Evolutionary conservation across 1,284 basidiomycete genomes (phyloP).

Genomic region (Pholiota adiposa): DNA sequence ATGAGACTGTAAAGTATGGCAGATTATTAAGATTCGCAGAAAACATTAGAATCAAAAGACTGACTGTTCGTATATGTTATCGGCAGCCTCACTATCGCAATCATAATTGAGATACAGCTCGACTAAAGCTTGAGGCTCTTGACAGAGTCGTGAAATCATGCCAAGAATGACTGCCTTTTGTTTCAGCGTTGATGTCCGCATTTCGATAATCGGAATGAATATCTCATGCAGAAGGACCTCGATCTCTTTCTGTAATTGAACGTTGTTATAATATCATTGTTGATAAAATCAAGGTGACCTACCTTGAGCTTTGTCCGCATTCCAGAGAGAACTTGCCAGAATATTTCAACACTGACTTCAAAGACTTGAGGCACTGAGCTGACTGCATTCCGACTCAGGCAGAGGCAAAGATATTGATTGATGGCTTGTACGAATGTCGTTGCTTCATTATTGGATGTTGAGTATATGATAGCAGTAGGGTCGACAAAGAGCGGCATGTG

Average conservation of each 20-base stretch:
- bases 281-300: constrained; percentile 7
- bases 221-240: constrained; percentile 98
- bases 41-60: constrained; percentile 1
- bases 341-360: constrained; percentile 97
- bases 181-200: constrained; percentile 94
- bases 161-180: constrained; percentile 92
- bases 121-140: constrained; percentile 95
- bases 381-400: constrained; percentile 93
- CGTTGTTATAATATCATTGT: constrained; percentile 9
- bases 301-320: constrained; percentile 97
- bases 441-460: constrained; percentile 83
- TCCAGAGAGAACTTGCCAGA: constrained; percentile 93
- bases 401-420: constrained; percentile 94
- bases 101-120: constrained; percentile 99
- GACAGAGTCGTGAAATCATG: constrained; percentile 85
- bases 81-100: constrained; percentile 89
- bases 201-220: constrained; percentile 98
- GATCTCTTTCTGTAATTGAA: constrained; percentile 88
- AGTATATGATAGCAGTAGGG: constrained; percentile 85
- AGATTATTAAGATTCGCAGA: background rate
- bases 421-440: constrained; percentile 90
- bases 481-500: constrained; percentile 91
- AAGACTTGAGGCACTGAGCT: constrained; percentile 97
- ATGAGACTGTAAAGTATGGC: constrained; percentile 63
- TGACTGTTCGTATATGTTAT: constrained; percentile 96